Percentiles rank a stretch among this genome's conserved stretches.
phyloP scores from a whole-genome alignment of 2,329 filamentous ascomycete genomes.

The Massarina eburnea region DNA sequence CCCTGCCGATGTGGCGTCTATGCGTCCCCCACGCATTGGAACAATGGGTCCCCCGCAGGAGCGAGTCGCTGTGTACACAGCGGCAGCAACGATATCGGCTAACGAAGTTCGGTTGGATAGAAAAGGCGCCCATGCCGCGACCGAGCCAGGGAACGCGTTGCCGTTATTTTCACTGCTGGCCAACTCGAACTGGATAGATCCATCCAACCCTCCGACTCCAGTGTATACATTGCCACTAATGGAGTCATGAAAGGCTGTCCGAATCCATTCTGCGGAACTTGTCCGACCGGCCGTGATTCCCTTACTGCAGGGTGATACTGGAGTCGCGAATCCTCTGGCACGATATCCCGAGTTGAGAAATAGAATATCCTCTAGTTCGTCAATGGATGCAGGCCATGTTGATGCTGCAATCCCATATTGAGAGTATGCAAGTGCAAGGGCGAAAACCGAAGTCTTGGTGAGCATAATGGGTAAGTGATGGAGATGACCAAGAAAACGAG shows the following conservation, averaged over 20 bases:
- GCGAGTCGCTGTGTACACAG: constrained; percentile 60
- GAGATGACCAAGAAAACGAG: constrained; percentile 1
- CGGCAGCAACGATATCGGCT: constrained; percentile 61
- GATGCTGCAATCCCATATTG: constrained; percentile 42
- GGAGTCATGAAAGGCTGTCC: constrained; percentile 65
- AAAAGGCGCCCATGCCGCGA: constrained; percentile 56
- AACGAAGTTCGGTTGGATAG: constrained; percentile 55
- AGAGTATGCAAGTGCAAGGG: constrained; percentile 10
- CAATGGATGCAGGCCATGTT: constrained; percentile 62
- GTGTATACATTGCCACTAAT: constrained; percentile 52
- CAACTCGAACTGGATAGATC: constrained; percentile 62
- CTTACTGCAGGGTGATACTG: constrained; percentile 59
- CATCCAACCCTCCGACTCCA: constrained; percentile 59
- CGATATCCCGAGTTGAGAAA: constrained; percentile 60
- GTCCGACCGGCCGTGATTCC: constrained; percentile 50
- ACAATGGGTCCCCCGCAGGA: constrained; percentile 61
- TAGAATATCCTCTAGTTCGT: constrained; percentile 67
- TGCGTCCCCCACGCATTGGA: constrained; percentile 56
- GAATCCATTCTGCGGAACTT: constrained; percentile 64
- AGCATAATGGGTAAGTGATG: constrained; percentile 11
- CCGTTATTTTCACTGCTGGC: constrained; percentile 59
- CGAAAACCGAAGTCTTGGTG: constrained; percentile 5
- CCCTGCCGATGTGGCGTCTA: constrained; percentile 56
- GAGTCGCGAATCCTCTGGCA: constrained; percentile 58
- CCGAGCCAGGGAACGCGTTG: constrained; percentile 49